A percentile compares a stretch with the other conserved stretches of the same genome.
Evolutionary conservation across 192 early-diverging fungal genomes (phyloP).

Genomic region (Funneliformis mosseae): DNA sequence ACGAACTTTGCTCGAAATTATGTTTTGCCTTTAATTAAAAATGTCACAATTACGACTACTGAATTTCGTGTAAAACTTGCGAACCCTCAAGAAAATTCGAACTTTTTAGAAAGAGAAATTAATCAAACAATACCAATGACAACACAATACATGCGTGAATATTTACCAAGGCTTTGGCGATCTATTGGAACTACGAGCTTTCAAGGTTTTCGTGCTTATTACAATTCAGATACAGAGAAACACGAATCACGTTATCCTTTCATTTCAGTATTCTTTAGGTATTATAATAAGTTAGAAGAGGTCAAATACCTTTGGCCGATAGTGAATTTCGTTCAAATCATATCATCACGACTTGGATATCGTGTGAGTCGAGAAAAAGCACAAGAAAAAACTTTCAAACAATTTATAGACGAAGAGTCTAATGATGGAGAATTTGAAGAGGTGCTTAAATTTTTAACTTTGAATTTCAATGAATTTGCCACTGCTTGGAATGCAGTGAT

Average conservation of each 20-base stretch:
- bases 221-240: background rate
- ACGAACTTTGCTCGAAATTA: background rate
- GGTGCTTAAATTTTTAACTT: background rate
- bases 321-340: constrained; percentile 29
- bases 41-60: constrained; percentile 8
- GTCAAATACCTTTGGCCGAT: constrained; percentile 23
- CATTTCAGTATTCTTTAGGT: constrained; percentile 24
- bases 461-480: constrained; percentile 10
- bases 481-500: constrained; percentile 30
- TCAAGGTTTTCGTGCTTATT: constrained; percentile 21
- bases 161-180: constrained; percentile 30
- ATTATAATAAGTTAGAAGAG: background rate
- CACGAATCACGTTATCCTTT: constrained; percentile 18
- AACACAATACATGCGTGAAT: background rate
- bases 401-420: constrained; percentile 31
- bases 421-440: background rate
- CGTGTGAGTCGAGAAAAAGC: constrained; percentile 29
- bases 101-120: constrained; percentile 19
- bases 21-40: constrained; percentile 23
- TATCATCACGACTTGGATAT: constrained; percentile 24
- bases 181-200: background rate
- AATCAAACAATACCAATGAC: constrained; percentile 1
- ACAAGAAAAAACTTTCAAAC: constrained; percentile 14
- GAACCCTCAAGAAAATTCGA: background rate
- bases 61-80: constrained; percentile 21